These are phyloP conservation scores for Geum urbanum DNA, from an alignment of 306 rosid species.

Conservation along the genomic window DNA sequence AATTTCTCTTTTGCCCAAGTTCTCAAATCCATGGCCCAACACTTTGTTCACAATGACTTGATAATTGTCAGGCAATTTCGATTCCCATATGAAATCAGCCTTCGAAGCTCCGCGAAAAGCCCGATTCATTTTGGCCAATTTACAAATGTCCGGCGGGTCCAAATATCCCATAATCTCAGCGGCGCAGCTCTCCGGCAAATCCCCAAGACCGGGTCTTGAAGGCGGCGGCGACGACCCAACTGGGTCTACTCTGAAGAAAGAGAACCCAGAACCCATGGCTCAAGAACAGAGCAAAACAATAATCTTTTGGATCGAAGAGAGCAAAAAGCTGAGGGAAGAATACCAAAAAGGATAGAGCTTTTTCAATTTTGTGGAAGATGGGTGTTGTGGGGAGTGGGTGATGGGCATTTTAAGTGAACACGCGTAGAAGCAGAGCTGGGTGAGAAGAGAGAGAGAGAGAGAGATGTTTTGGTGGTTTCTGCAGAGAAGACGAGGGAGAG, in stretches of 20 bases:
- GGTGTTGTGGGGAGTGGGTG: conserved; percentile 1
- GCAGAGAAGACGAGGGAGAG: conserved; percentile 15
- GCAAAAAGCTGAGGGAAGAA: background rate
- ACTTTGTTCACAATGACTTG: conserved; percentile 32
- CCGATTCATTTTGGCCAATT: conserved; percentile 59
- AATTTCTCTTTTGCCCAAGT: conserved; percentile 59
- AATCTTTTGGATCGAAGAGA: background rate
- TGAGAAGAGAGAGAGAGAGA: background rate
- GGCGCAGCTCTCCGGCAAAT: conserved; percentile 74
- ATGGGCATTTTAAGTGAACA: background rate
- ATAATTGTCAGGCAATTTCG: conserved; percentile 73
- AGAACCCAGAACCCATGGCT: conserved; percentile 43
- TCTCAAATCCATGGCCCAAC: conserved; percentile 35
- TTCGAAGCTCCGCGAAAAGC: conserved; percentile 76
- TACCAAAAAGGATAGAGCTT: background rate
- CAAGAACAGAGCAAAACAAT: background rate
- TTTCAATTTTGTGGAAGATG: background rate
- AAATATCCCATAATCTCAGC: conserved; percentile 55
- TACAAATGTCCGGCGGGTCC: conserved; percentile 82
- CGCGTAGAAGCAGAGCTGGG: background rate
- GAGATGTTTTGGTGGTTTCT: conserved; percentile 33
- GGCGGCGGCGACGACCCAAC: conserved; percentile 20
- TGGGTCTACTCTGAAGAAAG: conserved; percentile 22
- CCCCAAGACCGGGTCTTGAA: conserved; percentile 46
- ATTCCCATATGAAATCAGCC: conserved; percentile 92